Conservation (phyloP, 2,329 filamentous ascomycete species). For the Diaporthe sp. region DNA sequence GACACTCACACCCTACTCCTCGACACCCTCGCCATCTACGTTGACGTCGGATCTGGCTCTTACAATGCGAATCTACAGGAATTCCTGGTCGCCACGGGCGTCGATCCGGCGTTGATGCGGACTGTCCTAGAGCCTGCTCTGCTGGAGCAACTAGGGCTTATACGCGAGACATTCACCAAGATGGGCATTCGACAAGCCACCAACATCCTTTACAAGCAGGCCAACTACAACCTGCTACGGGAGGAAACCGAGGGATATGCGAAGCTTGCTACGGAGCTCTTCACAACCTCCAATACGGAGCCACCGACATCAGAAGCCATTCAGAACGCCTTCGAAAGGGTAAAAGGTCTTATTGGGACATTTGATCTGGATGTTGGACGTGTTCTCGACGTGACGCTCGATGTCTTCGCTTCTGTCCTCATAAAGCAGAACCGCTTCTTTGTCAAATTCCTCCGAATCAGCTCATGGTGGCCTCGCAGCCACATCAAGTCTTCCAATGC, state of each 20-base stretch:
- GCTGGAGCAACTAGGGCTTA: conserved; percentile 80
- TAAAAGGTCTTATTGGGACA: conserved; percentile 94
- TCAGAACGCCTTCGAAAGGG: conserved; percentile 86
- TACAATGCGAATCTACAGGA: conserved; percentile 66
- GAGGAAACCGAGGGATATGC: conserved; percentile 98
- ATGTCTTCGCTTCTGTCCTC: conserved; percentile 92
- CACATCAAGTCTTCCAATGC: conserved; percentile 57
- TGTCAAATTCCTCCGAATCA: conserved; percentile 88
- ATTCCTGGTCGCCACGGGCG: conserved; percentile 77
- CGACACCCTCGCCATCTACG: conserved; percentile 83
- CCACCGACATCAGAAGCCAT: conserved; percentile 81
- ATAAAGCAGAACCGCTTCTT: conserved; percentile 96
- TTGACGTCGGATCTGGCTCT: conserved; percentile 72
- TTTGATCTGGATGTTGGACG: conserved; percentile 97
- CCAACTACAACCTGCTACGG: conserved; percentile 94
- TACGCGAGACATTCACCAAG: conserved; percentile 85
- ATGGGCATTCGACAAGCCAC: conserved; percentile 91
- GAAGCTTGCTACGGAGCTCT: conserved; percentile 95
- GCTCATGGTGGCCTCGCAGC: conserved; percentile 95
- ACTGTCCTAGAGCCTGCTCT: conserved; percentile 83
- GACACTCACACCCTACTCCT: conserved; percentile 80
- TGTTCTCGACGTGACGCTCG: conserved; percentile 92
- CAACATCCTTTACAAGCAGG: conserved; percentile 92
- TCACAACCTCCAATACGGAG: conserved; percentile 83
- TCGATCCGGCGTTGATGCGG: conserved; percentile 79